phyloP scores from a whole-genome alignment of 2,329 filamentous ascomycete species.

The Camillea tinctor region DNA sequence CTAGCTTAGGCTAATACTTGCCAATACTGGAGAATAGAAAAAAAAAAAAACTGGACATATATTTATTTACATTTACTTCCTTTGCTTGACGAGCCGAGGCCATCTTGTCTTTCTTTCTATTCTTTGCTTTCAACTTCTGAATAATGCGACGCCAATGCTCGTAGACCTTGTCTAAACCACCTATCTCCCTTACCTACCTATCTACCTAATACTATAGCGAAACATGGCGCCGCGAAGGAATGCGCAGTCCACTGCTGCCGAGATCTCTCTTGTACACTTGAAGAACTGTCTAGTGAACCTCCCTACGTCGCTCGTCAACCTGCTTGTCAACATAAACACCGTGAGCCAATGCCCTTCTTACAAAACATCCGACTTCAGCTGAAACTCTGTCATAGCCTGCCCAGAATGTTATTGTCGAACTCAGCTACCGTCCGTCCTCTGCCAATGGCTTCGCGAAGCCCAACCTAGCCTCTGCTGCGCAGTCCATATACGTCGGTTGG shows the following conservation, averaged over 20 bases:
- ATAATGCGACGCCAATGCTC: conserved; percentile 4
- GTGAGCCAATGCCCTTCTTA: conserved; percentile 50
- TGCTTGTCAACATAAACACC: conserved; percentile 87
- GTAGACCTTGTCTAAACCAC: neutral
- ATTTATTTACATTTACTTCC: neutral
- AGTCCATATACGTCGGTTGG: conserved; percentile 88
- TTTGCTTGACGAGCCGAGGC: neutral
- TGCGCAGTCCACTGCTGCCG: conserved; percentile 67
- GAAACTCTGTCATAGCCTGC: conserved; percentile 58
- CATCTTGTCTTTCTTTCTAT: neutral
- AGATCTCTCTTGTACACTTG: conserved; percentile 80
- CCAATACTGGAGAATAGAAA: neutral
- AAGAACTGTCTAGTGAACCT: conserved; percentile 96
- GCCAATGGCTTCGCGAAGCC: conserved; percentile 42
- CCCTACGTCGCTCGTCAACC: conserved; percentile 76
- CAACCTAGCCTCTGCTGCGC: conserved; percentile 48
- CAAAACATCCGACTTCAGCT: neutral
- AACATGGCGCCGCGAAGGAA: conserved; percentile 44
- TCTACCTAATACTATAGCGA: conserved; percentile 1
- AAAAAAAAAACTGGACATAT: neutral
- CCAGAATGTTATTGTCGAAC: conserved; percentile 94
- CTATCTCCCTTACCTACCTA: no score
- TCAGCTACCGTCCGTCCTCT: conserved; percentile 66
- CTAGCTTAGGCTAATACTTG: no score
- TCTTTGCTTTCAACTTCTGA: neutral